Base-by-base conservation (phyloP, 2,329 filamentous ascomycete species). In the Fusarium sp. region DNA sequence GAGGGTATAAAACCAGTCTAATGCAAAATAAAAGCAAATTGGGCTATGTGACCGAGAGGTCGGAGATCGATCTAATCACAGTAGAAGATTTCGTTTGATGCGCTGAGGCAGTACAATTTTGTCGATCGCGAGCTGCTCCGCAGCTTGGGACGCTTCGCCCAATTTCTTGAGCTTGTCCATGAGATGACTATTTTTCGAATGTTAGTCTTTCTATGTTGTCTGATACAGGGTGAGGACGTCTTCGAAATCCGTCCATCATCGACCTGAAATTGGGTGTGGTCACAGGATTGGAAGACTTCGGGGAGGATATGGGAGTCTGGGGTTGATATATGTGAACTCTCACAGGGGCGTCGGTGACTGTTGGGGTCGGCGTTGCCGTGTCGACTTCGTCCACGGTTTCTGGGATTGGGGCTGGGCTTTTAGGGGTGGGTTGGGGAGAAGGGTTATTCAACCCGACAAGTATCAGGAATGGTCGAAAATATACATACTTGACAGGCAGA, bases 401-500 rank as follows among this genome's bases (percentile, higher is more conserved):
- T 52, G 22, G 32, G 9, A 22, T n/a, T 27, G 56, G 29, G 27
- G 61, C n/a, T 22, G 60, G 48, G 44, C 18, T 45, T 29, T 25
- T 20, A 25, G 32, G 34, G 30, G 14, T 6, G 44, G 20, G 6
- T 47, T 29, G 22, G 16, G 25, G 16, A 29, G 20, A 11, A 55
- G 44, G 25, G 9, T 32, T 20, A 57, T 54, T 61, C 9, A 76
- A 71, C 54, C 78, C 65, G 61, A 80, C 74, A 56, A 78, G 60
- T 52, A 81, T 77, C 22, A 78, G 61, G 69, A 78, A 79, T 58
- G 74, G 80, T 69, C 75, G 77, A 54, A 78, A 80, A 60, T 74
- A 77, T 44, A 76, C 86, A 70, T 87, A 89, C 87, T 86, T 84
- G 56, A 90, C 85, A 25, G 87, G 85, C 57, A 88, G 74, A 64